Base-by-base conservation (phyloP, 169 alveolate species). In the Eimeria zaria region DNA sequence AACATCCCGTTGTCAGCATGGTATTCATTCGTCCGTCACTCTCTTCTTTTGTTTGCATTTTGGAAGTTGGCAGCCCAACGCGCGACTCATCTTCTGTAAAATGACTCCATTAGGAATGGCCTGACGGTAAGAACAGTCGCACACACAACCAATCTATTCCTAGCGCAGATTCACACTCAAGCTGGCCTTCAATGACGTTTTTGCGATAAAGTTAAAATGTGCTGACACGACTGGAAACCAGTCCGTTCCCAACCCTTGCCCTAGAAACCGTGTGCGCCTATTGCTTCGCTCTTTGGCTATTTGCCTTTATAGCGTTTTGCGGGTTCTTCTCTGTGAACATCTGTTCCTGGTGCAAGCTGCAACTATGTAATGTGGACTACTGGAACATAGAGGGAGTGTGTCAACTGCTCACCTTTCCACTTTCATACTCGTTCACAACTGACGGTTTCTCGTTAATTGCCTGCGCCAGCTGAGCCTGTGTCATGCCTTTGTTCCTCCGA, bases 31-130 rank as follows among this genome's bases (percentile, higher is more conserved):
- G 30, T 85, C 74, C 41, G 44, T 81, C n/a, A 85, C 80, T 30
- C 69, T 95, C 24, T 83, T 76, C 95, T 91, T 91, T 85, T 85
- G 89, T 64, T 78, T 95, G 46, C 97, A 96, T 41, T 92, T 58
- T 51, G 97, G 97, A 53, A 95, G 96, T 36, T 87, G 91, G 53
- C 81, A 89, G 5, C 97, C 97, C 83, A 97, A 84, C 33, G 97
- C 97, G 33, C 97, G 55, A 89, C 91, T 95, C 87, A 97, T 85
- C 95, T 97, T 97, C 58, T 80, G 95, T 14, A 97, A 69, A 39
- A 97, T 92, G 14, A 93, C 97, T 4, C 97, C 97, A 46, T 97
- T 97, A 8, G 98, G 98, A 73, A 97, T 97, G 33, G 98, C 98
- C 97, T 96, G 94, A 18, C 20, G 62, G 44, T 22, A 30, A 58